These are phyloP conservation scores for Vanrija pseudolonga DNA, from an alignment of 1,284 basidiomycete genomes.

Conservation along the genomic window DNA sequence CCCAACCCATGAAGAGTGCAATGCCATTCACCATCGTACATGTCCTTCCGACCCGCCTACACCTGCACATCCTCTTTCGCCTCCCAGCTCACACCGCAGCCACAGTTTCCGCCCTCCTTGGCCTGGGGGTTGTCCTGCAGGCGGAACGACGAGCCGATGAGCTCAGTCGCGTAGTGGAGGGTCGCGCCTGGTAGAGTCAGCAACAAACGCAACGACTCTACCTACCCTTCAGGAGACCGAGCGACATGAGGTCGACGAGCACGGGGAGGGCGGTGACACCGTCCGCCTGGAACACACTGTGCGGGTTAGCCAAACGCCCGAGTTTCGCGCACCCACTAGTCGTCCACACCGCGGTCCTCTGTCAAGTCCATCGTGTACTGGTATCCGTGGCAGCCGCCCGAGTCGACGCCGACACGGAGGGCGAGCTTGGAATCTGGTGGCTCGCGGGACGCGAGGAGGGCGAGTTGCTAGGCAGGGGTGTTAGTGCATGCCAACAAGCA, in stretches of 20 bases:
- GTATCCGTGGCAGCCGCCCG: constrained; percentile 58
- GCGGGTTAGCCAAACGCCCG: not conserved
- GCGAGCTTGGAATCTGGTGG: constrained; percentile 44
- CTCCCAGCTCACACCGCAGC: constrained; percentile 56
- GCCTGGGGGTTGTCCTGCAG: constrained; percentile 55
- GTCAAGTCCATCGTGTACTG: constrained; percentile 57
- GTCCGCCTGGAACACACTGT: constrained; percentile 39
- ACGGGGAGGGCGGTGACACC: constrained; percentile 44
- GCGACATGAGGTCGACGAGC: constrained; percentile 44
- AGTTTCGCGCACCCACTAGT: constrained; percentile 52
- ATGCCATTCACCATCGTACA: not conserved
- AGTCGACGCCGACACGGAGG: constrained; percentile 54
- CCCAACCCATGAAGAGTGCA: no score
- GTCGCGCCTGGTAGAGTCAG: constrained; percentile 49
- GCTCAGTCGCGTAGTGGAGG: constrained; percentile 58
- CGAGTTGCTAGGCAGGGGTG: constrained; percentile 38
- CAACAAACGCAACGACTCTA: not conserved
- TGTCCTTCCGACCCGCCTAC: not conserved
- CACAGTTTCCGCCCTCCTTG: constrained; percentile 55
- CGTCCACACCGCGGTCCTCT: constrained; percentile 50
- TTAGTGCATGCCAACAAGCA: not conserved
- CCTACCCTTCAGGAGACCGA: constrained; percentile 46
- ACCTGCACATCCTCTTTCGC: constrained; percentile 22
- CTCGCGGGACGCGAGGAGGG: constrained; percentile 46
- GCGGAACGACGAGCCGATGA: constrained; percentile 56